Conservation (phyloP, 2,329 filamentous ascomycete species). For the Phaeophleospora eucalypticola region DNA sequence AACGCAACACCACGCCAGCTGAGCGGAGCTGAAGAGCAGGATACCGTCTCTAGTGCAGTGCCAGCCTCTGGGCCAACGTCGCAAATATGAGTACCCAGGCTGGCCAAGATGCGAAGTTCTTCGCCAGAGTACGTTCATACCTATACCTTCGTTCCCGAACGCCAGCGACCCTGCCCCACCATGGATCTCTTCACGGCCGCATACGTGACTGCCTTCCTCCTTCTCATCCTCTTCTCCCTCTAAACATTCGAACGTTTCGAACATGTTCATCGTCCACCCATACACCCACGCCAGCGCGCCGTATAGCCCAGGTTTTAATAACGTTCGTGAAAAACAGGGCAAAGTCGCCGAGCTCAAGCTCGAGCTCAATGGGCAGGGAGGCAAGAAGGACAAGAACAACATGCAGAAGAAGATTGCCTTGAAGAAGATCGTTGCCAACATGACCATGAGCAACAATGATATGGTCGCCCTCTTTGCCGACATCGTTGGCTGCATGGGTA, state of each 20-base stretch:
- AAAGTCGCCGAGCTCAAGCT: constrained; percentile 96
- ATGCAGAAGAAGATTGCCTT: constrained; percentile 93
- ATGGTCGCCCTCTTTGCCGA: constrained; percentile 98
- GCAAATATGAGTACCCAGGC: constrained; percentile 53
- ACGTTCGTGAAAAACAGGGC: constrained; percentile 61
- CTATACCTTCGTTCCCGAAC: no score
- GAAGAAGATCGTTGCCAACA: constrained; percentile 99
- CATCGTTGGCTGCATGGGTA: constrained; percentile 91
- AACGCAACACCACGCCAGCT: not conserved
- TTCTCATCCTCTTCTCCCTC: not conserved
- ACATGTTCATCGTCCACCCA: not conserved
- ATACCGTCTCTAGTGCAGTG: no score
- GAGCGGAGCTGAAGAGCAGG: not conserved
- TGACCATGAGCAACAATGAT: constrained; percentile 99
- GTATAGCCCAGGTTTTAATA: not conserved
- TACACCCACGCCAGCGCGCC: constrained; percentile 16
- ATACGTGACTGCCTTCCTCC: not conserved
- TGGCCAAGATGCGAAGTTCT: constrained; percentile 97
- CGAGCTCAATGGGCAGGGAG: constrained; percentile 71
- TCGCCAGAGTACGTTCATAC: constrained; percentile 74
- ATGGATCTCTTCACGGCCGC: not conserved
- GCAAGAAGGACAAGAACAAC: constrained; percentile 98
- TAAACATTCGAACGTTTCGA: not conserved
- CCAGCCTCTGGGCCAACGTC: no score
- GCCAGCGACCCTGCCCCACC: not conserved